phyloP scores from a whole-genome alignment of 106 monocot genomes.

The Platanthera zijinensis region DNA sequence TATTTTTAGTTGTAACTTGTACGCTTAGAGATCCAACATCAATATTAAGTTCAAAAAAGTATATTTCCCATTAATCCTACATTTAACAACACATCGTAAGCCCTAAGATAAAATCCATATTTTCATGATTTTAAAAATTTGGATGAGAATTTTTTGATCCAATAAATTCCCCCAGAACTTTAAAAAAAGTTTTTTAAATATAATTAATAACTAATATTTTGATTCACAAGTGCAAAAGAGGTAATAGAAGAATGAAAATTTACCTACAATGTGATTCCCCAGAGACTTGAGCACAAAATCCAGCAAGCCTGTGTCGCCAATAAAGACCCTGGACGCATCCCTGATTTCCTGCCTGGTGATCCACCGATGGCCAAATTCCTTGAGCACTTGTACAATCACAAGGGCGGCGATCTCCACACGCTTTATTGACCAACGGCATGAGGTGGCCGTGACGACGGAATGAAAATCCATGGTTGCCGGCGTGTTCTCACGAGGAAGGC shows the following conservation, averaged over 20 bases:
- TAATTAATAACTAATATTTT: no score
- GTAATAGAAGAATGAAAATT: background rate
- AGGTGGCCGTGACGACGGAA: constrained; percentile 35
- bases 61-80: no score
- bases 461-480: constrained; percentile 39
- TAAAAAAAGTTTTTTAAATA: no score
- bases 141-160: no score
- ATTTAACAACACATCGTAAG: no score
- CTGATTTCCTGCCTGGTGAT: constrained; percentile 81
- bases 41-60: no score
- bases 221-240: no score
- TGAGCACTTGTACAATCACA: constrained; percentile 69
- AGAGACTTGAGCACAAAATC: constrained; percentile 83
- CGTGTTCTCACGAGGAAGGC: constrained; percentile 31
- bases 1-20: no score
- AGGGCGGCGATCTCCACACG: constrained; percentile 82
- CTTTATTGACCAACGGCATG: constrained; percentile 77
- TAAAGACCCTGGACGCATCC: constrained; percentile 59
- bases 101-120: no score
- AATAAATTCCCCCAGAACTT: no score
- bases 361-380: constrained; percentile 49
- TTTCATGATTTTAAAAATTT: no score
- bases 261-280: constrained; percentile 60
- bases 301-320: constrained; percentile 80
- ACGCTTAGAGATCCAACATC: no score